A percentile compares a stretch with the other conserved stretches of the same genome.
Conservation (phyloP, 2,329 filamentous ascomycete species). For the Diaporthe eres region DNA sequence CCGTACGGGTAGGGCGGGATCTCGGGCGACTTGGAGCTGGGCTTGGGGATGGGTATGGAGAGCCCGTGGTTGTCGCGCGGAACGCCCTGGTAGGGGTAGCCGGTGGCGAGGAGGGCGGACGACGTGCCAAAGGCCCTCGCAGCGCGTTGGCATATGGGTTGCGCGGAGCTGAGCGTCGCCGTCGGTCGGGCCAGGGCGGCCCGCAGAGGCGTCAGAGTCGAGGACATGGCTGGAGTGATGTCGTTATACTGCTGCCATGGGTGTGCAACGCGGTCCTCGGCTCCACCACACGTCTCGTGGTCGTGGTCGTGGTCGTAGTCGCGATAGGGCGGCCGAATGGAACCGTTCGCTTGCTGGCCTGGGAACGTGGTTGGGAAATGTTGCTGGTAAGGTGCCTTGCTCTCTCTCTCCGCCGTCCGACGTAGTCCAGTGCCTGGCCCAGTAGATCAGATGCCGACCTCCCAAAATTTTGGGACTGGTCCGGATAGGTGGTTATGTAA, state of each 20-base stretch:
- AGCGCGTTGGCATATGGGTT: slow-evolving; percentile 1
- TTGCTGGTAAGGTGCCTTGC: not conserved
- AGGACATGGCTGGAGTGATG: slow-evolving; percentile 32
- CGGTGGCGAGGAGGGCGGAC: slow-evolving; percentile 46
- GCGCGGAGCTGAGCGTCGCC: not conserved
- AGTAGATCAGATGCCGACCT: not conserved
- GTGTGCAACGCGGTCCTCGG: slow-evolving; percentile 10
- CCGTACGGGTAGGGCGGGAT: slow-evolving; percentile 81
- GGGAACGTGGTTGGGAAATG: not conserved
- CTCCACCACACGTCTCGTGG: not conserved
- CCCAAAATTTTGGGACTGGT: slow-evolving; percentile 22
- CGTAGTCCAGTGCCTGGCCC: not conserved
- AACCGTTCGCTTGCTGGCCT: not conserved
- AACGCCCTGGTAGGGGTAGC: slow-evolving; percentile 40
- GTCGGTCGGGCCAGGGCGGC: slow-evolving; percentile 35
- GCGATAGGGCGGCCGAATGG: no score
- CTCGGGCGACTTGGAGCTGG: slow-evolving; percentile 55
- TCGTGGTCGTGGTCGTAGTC: not conserved
- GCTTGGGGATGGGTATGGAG: slow-evolving; percentile 59
- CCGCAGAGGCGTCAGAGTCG: slow-evolving; percentile 35
- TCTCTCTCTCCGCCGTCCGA: not conserved
- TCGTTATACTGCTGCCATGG: slow-evolving; percentile 4
- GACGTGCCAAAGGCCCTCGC: slow-evolving; percentile 55
- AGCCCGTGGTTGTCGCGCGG: slow-evolving; percentile 33
- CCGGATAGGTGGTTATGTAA: not conserved